Evolutionary conservation across 192 early-diverging fungal genomes (phyloP).

Genomic region (Coemansia aciculifera): DNA sequence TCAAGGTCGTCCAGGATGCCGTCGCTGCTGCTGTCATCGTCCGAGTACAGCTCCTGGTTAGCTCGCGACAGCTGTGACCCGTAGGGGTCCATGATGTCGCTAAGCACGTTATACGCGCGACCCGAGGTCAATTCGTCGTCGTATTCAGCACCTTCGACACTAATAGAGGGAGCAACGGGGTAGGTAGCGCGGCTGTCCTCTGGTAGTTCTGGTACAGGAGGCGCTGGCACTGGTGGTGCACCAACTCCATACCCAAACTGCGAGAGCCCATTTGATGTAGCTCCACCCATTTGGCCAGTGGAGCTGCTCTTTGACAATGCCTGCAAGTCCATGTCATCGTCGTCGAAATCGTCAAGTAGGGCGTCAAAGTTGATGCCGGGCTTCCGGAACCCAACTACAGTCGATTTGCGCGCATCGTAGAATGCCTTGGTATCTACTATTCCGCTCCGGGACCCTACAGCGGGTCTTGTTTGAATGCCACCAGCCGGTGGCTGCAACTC

Average conservation of each 20-base stretch:
- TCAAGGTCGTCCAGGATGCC: constrained; percentile 39
- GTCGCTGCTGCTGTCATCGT: constrained; percentile 39
- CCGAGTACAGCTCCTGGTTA: constrained; percentile 39
- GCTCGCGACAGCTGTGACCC: constrained; percentile 20
- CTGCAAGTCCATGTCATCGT: constrained; percentile 20
- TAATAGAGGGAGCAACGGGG: not conserved
- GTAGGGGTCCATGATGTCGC: constrained; percentile 52
- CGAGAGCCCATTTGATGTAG: constrained; percentile 8
- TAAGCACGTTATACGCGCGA: constrained; percentile 39
- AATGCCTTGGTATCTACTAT: constrained; percentile 17
- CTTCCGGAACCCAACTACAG: constrained; percentile 38
- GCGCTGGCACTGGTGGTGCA: constrained; percentile 23
- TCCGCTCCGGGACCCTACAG: not conserved
- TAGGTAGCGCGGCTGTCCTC: constrained; percentile 11
- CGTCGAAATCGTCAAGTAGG: constrained; percentile 41
- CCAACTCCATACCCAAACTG: constrained; percentile 24
- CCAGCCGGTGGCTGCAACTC: not conserved
- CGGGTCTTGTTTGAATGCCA: not conserved
- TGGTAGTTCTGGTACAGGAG: constrained; percentile 21
- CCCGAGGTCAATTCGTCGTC: constrained; percentile 35
- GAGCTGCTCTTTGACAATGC: constrained; percentile 13
- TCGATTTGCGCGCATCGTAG: constrained; percentile 48
- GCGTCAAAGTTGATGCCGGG: constrained; percentile 53
- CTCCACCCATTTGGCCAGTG: not conserved
- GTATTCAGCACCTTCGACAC: not conserved